Evolutionary conservation across 495 filamentous ascomycete genomes (phyloP), one percentile per base, ranked within the genome.

Genomic region (Aspergillus incahuasiensis): DNA sequence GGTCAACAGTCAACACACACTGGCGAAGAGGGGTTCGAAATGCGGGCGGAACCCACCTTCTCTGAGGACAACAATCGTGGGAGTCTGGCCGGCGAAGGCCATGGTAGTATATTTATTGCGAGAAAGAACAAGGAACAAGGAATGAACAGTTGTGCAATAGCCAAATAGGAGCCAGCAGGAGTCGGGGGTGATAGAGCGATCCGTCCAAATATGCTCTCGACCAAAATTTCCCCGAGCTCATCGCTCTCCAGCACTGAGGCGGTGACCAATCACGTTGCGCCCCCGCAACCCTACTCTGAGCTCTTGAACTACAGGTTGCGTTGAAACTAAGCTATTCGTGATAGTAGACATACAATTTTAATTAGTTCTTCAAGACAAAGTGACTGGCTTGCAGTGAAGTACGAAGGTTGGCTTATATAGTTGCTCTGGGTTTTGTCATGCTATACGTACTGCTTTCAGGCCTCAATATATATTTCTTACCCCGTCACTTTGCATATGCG

Each of bases 61-160:
- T 78, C 94, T 95, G 61, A 98, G 82, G 75, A 98, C 95, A 68
- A 98, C 89, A 69, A 98, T 98, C 57, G 95, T 98, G 70, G 94
- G 94, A 62, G 94, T 91, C 76, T 98, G 94, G 73, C 92, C 94
- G 72, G 90, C 90, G 79, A 97, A 98, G 69, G 91, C 92, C 92
- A 97, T 97, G 52, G 39, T 70, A 62, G 61, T 53, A 48, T 46
- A 42, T 21, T 42, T 50, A 54, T 42, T 48, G 21, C 51, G 40
- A 38, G 6, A 13, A 22, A 6, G 50, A 42, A 41, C 12, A 54
- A 21, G 49, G n/a, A 48, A 34, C 50, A 7, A 42, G 28, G 25
- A 48, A 39, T 61, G 53, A 44, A 57, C 54, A 55, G 41, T 56
- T 49, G 22, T 22, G 21, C 16, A 34, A 32, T 15, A 52, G 1